Evolutionary conservation across 106 monocot species (phyloP).

Genomic region (Ottelia alismoides): DNA sequence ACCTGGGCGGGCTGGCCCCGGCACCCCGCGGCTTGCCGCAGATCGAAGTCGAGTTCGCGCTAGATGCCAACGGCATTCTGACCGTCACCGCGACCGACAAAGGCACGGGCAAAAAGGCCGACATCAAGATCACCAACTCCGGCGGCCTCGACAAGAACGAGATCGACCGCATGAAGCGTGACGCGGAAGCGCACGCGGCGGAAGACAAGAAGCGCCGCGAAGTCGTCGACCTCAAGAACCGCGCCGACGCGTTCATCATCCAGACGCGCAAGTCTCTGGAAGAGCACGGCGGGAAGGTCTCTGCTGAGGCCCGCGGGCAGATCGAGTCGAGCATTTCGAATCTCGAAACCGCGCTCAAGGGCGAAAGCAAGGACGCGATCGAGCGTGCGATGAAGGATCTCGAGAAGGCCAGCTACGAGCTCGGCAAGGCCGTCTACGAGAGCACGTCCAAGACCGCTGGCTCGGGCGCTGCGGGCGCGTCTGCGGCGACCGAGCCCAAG

Average conservation of each 20-base stretch:
- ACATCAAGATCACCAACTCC: constrained; percentile 1
- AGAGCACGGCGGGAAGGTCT: constrained; percentile 33
- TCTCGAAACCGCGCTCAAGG: constrained; percentile 16
- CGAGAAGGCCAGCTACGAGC: constrained; percentile 32
- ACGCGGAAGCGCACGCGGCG: background rate
- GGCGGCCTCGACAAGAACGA: background rate
- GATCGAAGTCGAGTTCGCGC: constrained; percentile 3
- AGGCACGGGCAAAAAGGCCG: constrained; percentile 3
- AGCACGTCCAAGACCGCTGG: too few species aligned
- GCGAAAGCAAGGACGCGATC: constrained; percentile 18
- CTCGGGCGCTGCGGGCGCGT: too few species aligned
- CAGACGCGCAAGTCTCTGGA: constrained; percentile 22
- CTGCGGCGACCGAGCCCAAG: too few species aligned
- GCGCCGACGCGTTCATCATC: background rate
- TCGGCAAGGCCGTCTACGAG: constrained; percentile 24
- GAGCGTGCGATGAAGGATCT: constrained; percentile 30
- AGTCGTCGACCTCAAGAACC: background rate
- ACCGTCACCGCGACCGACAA: constrained; percentile 1
- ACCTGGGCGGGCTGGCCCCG: constrained; percentile 1
- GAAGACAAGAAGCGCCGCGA: background rate
- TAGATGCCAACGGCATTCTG: constrained; percentile 10
- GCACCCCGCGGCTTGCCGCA: constrained; percentile 1
- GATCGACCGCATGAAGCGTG: background rate
- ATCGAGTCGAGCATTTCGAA: constrained; percentile 21
- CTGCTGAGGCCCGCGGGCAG: constrained; percentile 22